Conservation (phyloP, 2,329 filamentous ascomycete species). For the Colletotrichum liaoningense region DNA sequence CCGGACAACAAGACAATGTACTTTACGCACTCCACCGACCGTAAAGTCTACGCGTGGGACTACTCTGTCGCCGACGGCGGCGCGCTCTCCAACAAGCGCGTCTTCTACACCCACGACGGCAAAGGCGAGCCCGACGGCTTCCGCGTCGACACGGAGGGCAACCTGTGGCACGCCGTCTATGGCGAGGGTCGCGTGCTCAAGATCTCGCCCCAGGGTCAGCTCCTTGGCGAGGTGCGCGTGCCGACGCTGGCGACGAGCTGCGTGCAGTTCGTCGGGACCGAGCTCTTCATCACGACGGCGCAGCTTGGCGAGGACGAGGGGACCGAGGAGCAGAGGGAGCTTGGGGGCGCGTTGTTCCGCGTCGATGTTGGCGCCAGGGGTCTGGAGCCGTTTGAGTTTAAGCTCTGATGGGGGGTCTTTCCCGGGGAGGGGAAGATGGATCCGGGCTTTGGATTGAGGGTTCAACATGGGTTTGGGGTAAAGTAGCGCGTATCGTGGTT, state of each 20-base stretch:
- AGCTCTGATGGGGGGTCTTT: conserved; percentile 48
- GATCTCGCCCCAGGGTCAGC: conserved; percentile 75
- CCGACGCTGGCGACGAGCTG: conserved; percentile 87
- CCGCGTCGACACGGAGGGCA: conserved; percentile 84
- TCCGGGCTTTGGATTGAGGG: not conserved
- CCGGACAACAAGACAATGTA: conserved; percentile 79
- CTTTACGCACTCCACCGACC: conserved; percentile 81
- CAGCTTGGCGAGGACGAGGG: conserved; percentile 72
- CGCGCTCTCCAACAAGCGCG: conserved; percentile 73
- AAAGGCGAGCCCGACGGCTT: conserved; percentile 84
- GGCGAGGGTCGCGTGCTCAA: conserved; percentile 81
- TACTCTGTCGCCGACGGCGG: conserved; percentile 75
- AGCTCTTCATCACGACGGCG: conserved; percentile 84
- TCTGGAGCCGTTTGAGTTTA: conserved; percentile 72
- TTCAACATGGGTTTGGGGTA: not conserved
- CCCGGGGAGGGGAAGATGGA: not conserved
- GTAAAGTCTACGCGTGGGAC: conserved; percentile 79
- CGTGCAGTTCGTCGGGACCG: conserved; percentile 79
- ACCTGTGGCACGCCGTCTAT: conserved; percentile 90
- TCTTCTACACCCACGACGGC: conserved; percentile 78
- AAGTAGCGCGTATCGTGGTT: not conserved
- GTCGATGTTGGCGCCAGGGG: conserved; percentile 82
- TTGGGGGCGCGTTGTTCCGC: conserved; percentile 79
- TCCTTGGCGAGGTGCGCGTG: conserved; percentile 80
- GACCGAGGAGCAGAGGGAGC: conserved; percentile 66